Evolutionary conservation across 2,329 filamentous ascomycete species (phyloP).

Genomic region (Ascochyta pisi): DNA sequence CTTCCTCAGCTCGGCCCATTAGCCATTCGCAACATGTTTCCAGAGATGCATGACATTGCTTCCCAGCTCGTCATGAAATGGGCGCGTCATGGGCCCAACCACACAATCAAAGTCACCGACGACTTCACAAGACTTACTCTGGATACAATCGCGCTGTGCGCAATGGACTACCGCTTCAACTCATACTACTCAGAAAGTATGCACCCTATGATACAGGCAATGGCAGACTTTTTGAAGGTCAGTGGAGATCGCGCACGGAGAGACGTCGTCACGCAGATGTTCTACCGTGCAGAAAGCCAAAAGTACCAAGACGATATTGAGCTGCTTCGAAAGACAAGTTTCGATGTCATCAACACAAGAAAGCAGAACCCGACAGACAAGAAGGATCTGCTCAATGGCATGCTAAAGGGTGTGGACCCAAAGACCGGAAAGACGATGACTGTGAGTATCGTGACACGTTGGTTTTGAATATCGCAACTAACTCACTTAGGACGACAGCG

Average conservation of each 20-base stretch:
- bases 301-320: conserved; percentile 64
- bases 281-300: conserved; percentile 43
- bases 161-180: conserved; percentile 53
- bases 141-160: conserved; percentile 49
- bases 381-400: conserved; percentile 67
- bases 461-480: neutral
- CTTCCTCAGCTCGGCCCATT: conserved; percentile 75
- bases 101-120: conserved; percentile 45
- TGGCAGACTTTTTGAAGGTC: conserved; percentile 48
- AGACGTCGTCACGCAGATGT: conserved; percentile 42
- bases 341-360: conserved; percentile 64
- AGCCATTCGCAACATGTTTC: conserved; percentile 72
- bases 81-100: conserved; percentile 60
- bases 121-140: conserved; percentile 50
- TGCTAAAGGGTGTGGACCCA: conserved; percentile 66
- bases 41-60: conserved; percentile 64
- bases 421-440: conserved; percentile 65
- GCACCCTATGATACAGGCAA: conserved; percentile 49
- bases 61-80: conserved; percentile 72
- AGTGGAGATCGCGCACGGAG: conserved; percentile 44
- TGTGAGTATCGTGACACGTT: conserved; percentile 6
- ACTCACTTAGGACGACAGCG: conserved; percentile 58
- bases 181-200: conserved; percentile 47
- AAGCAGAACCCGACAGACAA: conserved; percentile 61
- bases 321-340: conserved; percentile 62